Percentiles rank a stretch among this genome's conserved stretches.
phyloP scores from a whole-genome alignment of 495 filamentous ascomycete species.

The Bryoglossum gracile region DNA sequence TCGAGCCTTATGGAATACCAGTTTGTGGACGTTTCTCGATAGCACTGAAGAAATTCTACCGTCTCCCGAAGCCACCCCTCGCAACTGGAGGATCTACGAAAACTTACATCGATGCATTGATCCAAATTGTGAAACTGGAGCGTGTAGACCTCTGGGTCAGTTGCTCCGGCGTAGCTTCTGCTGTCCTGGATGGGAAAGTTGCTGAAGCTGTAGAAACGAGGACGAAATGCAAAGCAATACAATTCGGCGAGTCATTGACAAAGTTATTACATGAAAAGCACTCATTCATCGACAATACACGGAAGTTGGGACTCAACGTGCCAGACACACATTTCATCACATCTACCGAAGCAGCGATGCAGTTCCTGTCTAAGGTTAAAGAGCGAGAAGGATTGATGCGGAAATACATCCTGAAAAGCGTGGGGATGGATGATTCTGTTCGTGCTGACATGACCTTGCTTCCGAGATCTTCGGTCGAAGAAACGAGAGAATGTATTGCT shows the following conservation, averaged over 20 bases:
- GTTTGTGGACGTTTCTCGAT: slow-evolving; percentile 35
- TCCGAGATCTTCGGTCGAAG: slow-evolving; percentile 41
- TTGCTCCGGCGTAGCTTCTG: slow-evolving; percentile 54
- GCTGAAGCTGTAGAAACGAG: slow-evolving; percentile 52
- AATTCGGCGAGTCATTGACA: slow-evolving; percentile 35
- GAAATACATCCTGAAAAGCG: slow-evolving; percentile 56
- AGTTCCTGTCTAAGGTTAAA: slow-evolving; percentile 37
- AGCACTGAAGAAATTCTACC: slow-evolving; percentile 45
- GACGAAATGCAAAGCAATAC: slow-evolving; percentile 53
- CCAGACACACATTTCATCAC: slow-evolving; percentile 53
- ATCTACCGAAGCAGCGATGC: slow-evolving; percentile 43
- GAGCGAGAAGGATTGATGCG: slow-evolving; percentile 17
- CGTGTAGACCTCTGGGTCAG: slow-evolving; percentile 66
- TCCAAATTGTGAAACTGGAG: slow-evolving; percentile 51
- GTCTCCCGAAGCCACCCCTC: slow-evolving; percentile 35
- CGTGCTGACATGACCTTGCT: slow-evolving; percentile 43
- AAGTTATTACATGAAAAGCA: slow-evolving; percentile 48
- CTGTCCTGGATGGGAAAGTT: slow-evolving; percentile 55
- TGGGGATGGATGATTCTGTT: slow-evolving; percentile 37
- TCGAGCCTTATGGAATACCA: slow-evolving; percentile 37
- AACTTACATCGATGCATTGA: slow-evolving; percentile 28
- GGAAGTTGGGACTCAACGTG: slow-evolving; percentile 42
- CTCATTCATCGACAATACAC: slow-evolving; percentile 48
- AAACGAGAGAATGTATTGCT: slow-evolving; percentile 47
- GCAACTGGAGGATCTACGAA: slow-evolving; percentile 11